Conservation (phyloP, 1,284 basidiomycete species). For the Melampsora larici-populina region DNA sequence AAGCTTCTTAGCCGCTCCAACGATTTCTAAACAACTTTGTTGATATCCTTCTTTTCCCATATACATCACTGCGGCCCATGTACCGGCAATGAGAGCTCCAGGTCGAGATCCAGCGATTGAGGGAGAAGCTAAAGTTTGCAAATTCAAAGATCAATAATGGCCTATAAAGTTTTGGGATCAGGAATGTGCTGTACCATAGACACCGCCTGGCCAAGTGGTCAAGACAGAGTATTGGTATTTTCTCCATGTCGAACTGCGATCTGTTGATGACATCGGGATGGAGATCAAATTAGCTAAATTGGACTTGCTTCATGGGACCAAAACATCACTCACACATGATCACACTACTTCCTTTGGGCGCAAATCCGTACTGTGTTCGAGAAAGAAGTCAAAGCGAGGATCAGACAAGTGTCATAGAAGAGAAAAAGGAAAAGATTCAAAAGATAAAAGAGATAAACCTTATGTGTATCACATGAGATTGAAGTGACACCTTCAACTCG, state of each 20-base stretch:
- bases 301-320: background rate
- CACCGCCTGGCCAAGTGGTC: conserved; percentile 53
- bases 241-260: conserved; percentile 48
- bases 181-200: conserved; percentile 46
- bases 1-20: conserved; percentile 68
- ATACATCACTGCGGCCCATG: conserved; percentile 93
- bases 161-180: background rate
- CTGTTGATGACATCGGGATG: conserved; percentile 43
- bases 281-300: conserved; percentile 29
- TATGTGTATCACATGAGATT: conserved; percentile 70
- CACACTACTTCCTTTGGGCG: conserved; percentile 64
- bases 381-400: conserved; percentile 22
- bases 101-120: conserved; percentile 61
- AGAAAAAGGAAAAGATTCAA: background rate
- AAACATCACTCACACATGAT: conserved; percentile 15
- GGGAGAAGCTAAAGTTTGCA: conserved; percentile 46
- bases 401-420: background rate
- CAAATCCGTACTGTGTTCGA: conserved; percentile 67
- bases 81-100: conserved; percentile 85
- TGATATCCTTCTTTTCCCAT: conserved; percentile 89
- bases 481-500: conserved; percentile 76
- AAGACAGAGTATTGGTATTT: conserved; percentile 53
- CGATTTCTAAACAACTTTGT: conserved; percentile 79
- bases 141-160: background rate
- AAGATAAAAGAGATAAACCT: conserved; percentile 58